Evolutionary conservation across 2,329 filamentous ascomycete genomes (phyloP).

Genomic region (Ustilaginoidea virens): DNA sequence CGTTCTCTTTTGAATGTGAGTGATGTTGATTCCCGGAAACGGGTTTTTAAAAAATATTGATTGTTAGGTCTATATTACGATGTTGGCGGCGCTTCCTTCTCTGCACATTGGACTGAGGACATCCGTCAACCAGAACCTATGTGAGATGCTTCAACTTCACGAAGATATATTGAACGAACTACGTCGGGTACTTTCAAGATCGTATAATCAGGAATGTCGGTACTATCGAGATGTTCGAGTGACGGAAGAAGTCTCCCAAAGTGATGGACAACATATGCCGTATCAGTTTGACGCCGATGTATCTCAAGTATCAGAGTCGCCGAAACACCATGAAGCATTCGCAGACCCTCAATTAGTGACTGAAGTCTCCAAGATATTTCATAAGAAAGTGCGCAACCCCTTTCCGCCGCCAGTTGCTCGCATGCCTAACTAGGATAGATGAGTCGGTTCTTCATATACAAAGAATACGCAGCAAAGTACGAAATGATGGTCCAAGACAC

Average conservation of each 20-base stretch:
- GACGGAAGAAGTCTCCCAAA: too few species aligned
- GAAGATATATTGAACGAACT: constrained; percentile 66
- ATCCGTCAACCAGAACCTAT: constrained; percentile 65
- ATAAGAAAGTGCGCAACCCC: constrained; percentile 31
- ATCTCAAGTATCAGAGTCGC: constrained; percentile 20
- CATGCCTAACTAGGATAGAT: constrained; percentile 37
- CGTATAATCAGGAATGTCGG: too few species aligned
- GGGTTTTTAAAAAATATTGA: too few species aligned
- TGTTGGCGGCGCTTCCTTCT: constrained; percentile 55
- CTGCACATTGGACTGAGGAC: constrained; percentile 48
- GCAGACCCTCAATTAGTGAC: constrained; percentile 44
- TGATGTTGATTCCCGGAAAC: constrained; percentile 1
- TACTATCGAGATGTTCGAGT: too few species aligned
- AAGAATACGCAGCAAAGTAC: constrained; percentile 84
- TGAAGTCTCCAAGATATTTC: constrained; percentile 45
- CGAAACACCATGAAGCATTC: constrained; percentile 19
- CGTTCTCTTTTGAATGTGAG: constrained; percentile 74
- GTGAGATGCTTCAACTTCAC: constrained; percentile 69
- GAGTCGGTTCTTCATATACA: constrained; percentile 69
- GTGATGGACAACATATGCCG: too few species aligned
- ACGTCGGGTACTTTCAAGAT: too few species aligned
- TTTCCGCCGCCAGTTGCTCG: neutral
- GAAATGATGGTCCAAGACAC: constrained; percentile 72
- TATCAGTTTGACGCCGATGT: too few species aligned
- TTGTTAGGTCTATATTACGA: constrained; percentile 59